Evolutionary conservation across 208 protist genomes (phyloP).

Genomic region (Leishmania turanica): DNA sequence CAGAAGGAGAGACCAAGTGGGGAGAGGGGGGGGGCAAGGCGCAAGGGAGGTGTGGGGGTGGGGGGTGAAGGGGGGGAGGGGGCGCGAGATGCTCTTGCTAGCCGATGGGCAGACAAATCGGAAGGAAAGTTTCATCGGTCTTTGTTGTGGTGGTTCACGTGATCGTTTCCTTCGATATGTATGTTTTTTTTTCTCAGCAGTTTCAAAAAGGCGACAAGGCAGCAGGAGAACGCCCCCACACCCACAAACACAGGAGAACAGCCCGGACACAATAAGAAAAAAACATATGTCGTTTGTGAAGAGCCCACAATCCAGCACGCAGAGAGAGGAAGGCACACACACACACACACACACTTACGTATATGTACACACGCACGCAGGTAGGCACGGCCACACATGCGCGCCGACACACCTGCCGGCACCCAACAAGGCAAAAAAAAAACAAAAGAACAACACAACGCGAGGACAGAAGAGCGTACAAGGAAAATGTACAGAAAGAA

Average conservation of each 20-base stretch:
- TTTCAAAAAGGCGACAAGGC: background rate
- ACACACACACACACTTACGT: no score
- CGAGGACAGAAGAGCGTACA: background rate
- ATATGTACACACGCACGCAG: background rate
- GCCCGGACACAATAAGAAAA: no score
- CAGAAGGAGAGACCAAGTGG: background rate
- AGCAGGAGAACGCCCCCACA: background rate
- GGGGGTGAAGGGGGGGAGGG: background rate
- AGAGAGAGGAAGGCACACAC: no score
- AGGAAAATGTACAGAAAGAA: background rate
- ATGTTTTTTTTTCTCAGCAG: background rate
- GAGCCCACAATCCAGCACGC: no score
- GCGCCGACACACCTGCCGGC: background rate
- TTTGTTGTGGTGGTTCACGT: background rate
- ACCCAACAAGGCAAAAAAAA: conserved; percentile 2
- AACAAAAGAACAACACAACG: background rate
- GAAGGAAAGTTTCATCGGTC: background rate
- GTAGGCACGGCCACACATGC: no score
- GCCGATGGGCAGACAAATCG: background rate
- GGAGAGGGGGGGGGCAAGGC: background rate
- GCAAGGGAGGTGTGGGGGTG: no score
- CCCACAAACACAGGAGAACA: no score
- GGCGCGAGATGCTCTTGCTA: background rate
- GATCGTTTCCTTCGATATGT: background rate
- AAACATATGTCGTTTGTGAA: no score